Evolutionary conservation across 2,329 filamentous ascomycete species (phyloP), one percentile per base, ranked within the genome.

Genomic region (Microdochium paspali): DNA sequence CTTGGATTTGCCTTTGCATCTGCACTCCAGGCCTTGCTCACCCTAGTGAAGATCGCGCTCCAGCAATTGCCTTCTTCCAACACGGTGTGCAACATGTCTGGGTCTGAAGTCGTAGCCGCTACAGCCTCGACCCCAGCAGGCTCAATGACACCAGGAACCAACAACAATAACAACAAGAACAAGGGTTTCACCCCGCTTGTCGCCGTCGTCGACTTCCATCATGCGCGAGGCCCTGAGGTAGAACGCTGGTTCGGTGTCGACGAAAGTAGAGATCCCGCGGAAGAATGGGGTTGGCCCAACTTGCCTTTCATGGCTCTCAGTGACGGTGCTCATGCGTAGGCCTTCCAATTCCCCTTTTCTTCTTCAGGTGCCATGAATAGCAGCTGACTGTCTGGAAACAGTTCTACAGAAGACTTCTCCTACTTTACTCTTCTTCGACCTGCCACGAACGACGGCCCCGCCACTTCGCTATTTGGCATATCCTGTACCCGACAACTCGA

Each of bases 291-390:
- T 61, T 98, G 93, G 93, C 77, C 83, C 24, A 67, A 96, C 56
- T 74, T 98, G 51, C 90, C 93, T 0, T 98, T 98, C 66, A 96
- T 97, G 88, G 93, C 93, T 24, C 70, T 98, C 60, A 93, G 88
- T 49, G 93, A 98, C 64, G 93, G 93, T 46, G 93, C 93, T 47
- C 93, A 98, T 73, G 83, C 90, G 83, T 93, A 75, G 70, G 84
- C 74, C 49, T 44, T 45, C 15, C n/a, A 32, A 46, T 49, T 47
- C 42, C 28, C 23, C 7, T 6, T 44, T 18, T 40, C 35, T 18
- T 12, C 23, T 10, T 18, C 20, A 23, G n/a, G 24, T 21, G n/a
- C 24, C n/a, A 12, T 28, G 23, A 24, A 46, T 10, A 46, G 35
- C 6, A 4, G 24, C 44, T 46, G 49, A 31, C 25, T 21, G 10